Conservation (phyloP, 352 stramenopile species). For the Phytophthora meadii region DNA sequence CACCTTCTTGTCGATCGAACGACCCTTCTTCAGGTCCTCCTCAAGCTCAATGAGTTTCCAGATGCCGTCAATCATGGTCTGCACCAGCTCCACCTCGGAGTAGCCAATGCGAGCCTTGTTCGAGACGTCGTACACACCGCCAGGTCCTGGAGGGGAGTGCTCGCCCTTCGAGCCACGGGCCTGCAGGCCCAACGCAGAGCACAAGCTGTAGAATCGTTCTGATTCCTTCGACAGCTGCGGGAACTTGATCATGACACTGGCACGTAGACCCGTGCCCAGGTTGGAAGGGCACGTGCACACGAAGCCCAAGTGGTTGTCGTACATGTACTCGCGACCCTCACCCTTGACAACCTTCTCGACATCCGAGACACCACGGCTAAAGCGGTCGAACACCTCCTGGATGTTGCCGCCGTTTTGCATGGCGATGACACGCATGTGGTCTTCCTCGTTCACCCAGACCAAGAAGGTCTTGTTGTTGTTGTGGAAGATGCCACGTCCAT, state of each 20-base stretch:
- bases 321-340: constrained; percentile 72
- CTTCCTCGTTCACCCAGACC: constrained; percentile 81
- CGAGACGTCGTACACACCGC: constrained; percentile 90
- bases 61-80: constrained; percentile 93
- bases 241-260: constrained; percentile 78
- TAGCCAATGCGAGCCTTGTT: constrained; percentile 90
- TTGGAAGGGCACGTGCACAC: constrained; percentile 77
- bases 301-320: constrained; percentile 74
- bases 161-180: constrained; percentile 68
- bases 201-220: constrained; percentile 67
- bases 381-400: constrained; percentile 85
- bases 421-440: constrained; percentile 84
- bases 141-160: constrained; percentile 66
- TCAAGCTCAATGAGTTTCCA: constrained; percentile 92
- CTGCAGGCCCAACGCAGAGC: constrained; percentile 63
- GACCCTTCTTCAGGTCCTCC: constrained; percentile 85
- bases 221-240: constrained; percentile 63
- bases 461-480: constrained; percentile 89
- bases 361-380: constrained; percentile 64
- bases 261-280: constrained; percentile 71
- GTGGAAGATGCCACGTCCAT: constrained; percentile 89
- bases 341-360: constrained; percentile 66
- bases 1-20: constrained; percentile 72
- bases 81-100: constrained; percentile 91
- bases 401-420: constrained; percentile 88